Evolutionary conservation across 768 basidiomycete genomes (phyloP).

Genomic region (Xerocomellus chrysenteron): DNA sequence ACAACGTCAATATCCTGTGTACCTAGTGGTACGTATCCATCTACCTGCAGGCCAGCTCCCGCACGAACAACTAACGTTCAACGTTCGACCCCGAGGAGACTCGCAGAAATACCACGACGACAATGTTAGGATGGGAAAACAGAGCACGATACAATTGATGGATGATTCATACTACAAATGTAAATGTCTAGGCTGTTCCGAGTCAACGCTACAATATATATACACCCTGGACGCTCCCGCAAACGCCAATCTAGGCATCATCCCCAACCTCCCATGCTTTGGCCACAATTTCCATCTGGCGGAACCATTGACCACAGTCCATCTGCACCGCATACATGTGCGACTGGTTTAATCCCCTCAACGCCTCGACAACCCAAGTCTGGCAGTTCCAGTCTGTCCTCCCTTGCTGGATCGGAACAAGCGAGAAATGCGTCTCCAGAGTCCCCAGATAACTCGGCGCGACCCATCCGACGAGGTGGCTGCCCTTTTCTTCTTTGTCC

Average conservation of each 20-base stretch:
- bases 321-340: slow-evolving; percentile 14
- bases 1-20: too few species aligned
- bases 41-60: too few species aligned
- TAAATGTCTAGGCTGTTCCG: not conserved
- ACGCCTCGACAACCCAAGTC: slow-evolving; percentile 7
- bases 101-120: too few species aligned
- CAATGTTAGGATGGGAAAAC: not conserved
- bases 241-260: too few species aligned
- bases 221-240: too few species aligned
- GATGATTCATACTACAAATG: not conserved
- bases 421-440: slow-evolving; percentile 2
- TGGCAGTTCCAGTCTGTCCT: slow-evolving; percentile 6
- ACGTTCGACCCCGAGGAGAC: too few species aligned
- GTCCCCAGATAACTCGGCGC: not conserved
- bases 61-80: too few species aligned
- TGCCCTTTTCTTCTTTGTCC: not conserved
- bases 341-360: slow-evolving; percentile 1
- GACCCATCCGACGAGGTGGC: slow-evolving; percentile 5
- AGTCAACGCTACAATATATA: not conserved
- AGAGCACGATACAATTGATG: not conserved
- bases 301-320: not conserved
- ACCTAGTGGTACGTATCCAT: too few species aligned
- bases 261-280: too few species aligned
- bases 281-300: slow-evolving; percentile 4
- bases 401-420: slow-evolving; percentile 1